Base-by-base conservation (phyloP, 208 protist species). In the Trypanosoma brucei region DNA sequence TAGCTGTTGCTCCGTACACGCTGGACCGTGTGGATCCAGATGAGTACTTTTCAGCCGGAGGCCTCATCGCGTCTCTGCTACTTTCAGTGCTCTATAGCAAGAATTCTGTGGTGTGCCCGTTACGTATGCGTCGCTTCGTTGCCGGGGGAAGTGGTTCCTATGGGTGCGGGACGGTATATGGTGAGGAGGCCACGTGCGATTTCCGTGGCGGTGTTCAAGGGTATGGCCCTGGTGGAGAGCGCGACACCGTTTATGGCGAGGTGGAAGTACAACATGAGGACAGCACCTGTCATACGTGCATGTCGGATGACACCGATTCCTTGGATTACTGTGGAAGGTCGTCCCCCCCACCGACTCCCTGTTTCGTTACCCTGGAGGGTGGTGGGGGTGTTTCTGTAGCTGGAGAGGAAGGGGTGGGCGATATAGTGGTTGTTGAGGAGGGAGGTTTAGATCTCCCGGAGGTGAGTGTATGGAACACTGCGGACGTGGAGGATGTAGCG, bases 1-100 rank as follows among this genome's bases (percentile, higher is more conserved):
- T 91, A 5, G 40, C 65, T 49, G 66, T 92, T 55, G 68, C 72
- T 6, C 78, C 88, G 14, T 94, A 92, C 76, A 94, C 88, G 3
- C 64, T 91, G 1, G 13, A 62, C 11, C 75, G 88, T 3, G 65
- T 87, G 4, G 88, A 94, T 54, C 84, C 84, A 14, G 30, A 4
- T 1, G 42, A 60, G 4, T 94, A 94, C 75, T 76, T 85, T 50
- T 59, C 49, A 44, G n/a, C 58, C 14, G 46, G 59, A 53, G 78
- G 82, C 37, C 78, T 70, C 51, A 62, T 80, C 6, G 51, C 66
- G 14, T 75, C 82, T 11, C 51, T 83, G 45, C 59, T 86, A 14
- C 60, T 88, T 0, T 81, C 78, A 0, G 75, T 65, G 54, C 56
- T 88, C 14, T 91, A 74, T 68, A 80, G 76, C 13, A 57, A 64